Base-by-base conservation (phyloP, 345 rosid genomes). In the Arabidopsis suecica region DNA sequence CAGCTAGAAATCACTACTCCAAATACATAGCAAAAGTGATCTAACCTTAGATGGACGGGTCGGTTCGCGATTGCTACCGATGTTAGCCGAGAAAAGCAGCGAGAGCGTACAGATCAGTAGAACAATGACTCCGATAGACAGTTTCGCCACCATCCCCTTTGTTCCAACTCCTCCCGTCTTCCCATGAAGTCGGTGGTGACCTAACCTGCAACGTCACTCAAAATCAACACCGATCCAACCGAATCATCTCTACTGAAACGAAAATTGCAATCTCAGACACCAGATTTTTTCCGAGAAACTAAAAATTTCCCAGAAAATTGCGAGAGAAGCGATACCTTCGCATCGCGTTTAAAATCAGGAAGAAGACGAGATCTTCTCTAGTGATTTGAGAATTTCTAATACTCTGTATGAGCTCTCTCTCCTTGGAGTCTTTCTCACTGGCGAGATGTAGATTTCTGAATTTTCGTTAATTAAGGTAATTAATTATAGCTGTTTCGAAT, bases 51-150 rank as follows among this genome's bases (percentile, higher is more conserved):
- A 76, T 33, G 88, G 75, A 59, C 74, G 81, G 20, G 49, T 47
- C 8, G 89, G 86, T 78, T 84, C 83, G 56, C 72, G 75, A 74
- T 20, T 73, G 23, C 84, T 81, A 63, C 81, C 78, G 63, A 79
- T 80, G 32, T 89, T 82, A 22, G 80, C 74, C 9, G 96, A 84
- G 72, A 84, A 87, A 58, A 89, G 83, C 25, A 88, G 59, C 5
- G 90, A 88, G 12, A 93, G 84, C 9, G 93, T 88, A 81, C 96
- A 93, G 84, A 89, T 84, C 86, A 88, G 83, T 69, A 89, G 82
- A 42, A 89, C 90, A 8, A 87, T 48, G 50, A 82, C 89, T 5
- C 87, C 91, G 67, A 93, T 72, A 36, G 89, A 81, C 5, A 93
- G 66, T 83, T 91, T 89, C 45, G 75, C 84, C 25, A 87, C 28